Base-by-base conservation (phyloP, 495 filamentous ascomycete species). In the Penicillium paradoxum region DNA sequence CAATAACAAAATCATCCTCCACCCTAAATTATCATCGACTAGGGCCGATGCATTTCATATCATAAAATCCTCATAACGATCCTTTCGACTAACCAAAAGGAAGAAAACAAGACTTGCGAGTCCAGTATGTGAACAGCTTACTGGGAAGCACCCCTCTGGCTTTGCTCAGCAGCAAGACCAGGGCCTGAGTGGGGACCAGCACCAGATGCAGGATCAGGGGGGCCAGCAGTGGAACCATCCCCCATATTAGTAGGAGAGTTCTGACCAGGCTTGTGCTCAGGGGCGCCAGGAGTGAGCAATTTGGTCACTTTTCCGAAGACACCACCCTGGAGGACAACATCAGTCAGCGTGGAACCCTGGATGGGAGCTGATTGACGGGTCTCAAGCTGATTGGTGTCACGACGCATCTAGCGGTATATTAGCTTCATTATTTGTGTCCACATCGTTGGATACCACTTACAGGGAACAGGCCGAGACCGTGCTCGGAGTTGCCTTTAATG, bases 381-480 rank as follows among this genome's bases (percentile, higher is more conserved):
- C 42, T 63, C 54, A 7, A 48, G 22, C 8, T 51, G 15, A 11
- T 51, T 24, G 3, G 30, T 49, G 11, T 66, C 60, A 44, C 60
- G 60, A 14, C 58, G 58, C 53, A 61, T 58, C 63, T 66, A 33
- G 0, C 37, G 9, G 10, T 13, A 1, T 5, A 33, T 65, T 52
- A 65, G 50, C 25, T 19, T 25, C 0, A 6, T 46, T 10, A n/a
- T 4, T 10, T 29, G 11, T 3, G n/a, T 18, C 2, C 13, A 17
- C 27, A 2, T 13, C 1, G 1, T 25, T 24, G 15, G 32, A 15
- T 11, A 33, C 9, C 2, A 60, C 56, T 6, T 57, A 66, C 63
- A 1, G 60, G 60, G 7, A 63, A 21, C 2, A 66, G 29, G 14
- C 63, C 63, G 45, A 66, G 13, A 25, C 63, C 63, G 51, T 66